Evolutionary conservation across 2,329 filamentous ascomycete species (phyloP).

Genomic region (Colletotrichum melonis): DNA sequence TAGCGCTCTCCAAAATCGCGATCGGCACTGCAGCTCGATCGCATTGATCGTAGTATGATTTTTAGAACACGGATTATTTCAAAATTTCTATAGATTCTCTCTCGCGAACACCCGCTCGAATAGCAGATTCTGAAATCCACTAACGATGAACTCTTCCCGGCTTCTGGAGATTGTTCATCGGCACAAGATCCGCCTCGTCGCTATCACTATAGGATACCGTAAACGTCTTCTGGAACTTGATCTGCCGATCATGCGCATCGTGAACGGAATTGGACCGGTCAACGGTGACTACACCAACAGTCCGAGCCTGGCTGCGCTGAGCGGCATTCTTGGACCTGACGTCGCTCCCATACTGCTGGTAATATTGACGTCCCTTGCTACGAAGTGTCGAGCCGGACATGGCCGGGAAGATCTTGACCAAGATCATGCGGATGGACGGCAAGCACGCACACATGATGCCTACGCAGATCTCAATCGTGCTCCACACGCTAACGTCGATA

Average conservation of each 20-base stretch:
- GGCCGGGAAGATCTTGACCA: constrained; percentile 45
- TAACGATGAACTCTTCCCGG: not conserved
- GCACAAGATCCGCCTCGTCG: constrained; percentile 47
- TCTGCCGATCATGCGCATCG: constrained; percentile 33
- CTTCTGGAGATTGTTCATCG: constrained; percentile 41
- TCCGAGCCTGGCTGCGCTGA: constrained; percentile 4
- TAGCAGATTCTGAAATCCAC: not conserved
- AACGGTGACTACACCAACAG: constrained; percentile 17
- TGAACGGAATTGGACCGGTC: constrained; percentile 3
- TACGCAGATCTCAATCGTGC: constrained; percentile 48
- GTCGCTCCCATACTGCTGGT: constrained; percentile 32
- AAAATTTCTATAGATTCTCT: not conserved
- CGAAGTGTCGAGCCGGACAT: constrained; percentile 32
- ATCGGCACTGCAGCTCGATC: too few relatives aligned
- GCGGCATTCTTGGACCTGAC: not conserved
- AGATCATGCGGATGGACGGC: constrained; percentile 45
- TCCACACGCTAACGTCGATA: constrained; percentile 44
- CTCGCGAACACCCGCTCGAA: not conserved
- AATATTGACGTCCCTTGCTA: constrained; percentile 32
- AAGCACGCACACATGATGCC: constrained; percentile 50
- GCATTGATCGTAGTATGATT: not conserved
- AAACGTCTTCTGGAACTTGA: constrained; percentile 48
- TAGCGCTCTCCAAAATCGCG: too few relatives aligned
- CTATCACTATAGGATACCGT: constrained; percentile 45
- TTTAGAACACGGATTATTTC: not conserved